Percentiles rank a stretch among this genome's conserved stretches.
Conservation (phyloP, 2,329 filamentous ascomycete species). For the Aspergillus candidus region DNA sequence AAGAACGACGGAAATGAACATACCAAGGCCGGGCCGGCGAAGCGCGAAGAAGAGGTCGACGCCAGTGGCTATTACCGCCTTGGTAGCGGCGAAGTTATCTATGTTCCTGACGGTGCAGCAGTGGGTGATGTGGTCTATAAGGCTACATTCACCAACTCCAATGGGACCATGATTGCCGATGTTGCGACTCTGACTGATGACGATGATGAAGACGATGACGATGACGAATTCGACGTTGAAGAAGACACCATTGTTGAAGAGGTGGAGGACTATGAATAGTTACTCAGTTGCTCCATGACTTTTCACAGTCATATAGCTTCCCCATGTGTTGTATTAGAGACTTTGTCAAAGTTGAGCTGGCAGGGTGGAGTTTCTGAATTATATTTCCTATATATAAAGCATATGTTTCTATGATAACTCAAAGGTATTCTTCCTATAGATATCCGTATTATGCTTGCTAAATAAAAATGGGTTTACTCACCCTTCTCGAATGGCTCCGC, state of each 20-base stretch:
- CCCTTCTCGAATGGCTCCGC: too few relatives aligned
- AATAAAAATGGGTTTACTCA: too few relatives aligned
- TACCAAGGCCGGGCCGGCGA: neutral
- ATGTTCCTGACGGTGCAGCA: neutral
- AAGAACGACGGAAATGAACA: neutral
- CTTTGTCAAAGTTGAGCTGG: neutral
- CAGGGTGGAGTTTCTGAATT: neutral
- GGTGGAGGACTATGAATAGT: neutral
- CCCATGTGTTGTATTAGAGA: neutral
- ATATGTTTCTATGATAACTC: neutral
- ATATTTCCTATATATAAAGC: neutral
- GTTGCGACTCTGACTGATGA: neutral
- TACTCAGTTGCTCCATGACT: neutral
- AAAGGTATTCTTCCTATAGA: neutral
- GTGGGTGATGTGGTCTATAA: neutral
- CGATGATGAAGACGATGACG: neutral
- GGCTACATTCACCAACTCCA: neutral
- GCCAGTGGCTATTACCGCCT: constrained; percentile 1
- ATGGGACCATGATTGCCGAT: neutral
- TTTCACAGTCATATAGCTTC: neutral
- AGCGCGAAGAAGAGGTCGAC: neutral
- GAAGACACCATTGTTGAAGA: neutral
- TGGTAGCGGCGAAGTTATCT: neutral
- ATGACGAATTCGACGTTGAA: constrained; percentile 1
- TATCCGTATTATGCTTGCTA: too few relatives aligned